phyloP scores from a whole-genome alignment of 2,329 filamentous ascomycete species.

The Botrytis paeoniae region DNA sequence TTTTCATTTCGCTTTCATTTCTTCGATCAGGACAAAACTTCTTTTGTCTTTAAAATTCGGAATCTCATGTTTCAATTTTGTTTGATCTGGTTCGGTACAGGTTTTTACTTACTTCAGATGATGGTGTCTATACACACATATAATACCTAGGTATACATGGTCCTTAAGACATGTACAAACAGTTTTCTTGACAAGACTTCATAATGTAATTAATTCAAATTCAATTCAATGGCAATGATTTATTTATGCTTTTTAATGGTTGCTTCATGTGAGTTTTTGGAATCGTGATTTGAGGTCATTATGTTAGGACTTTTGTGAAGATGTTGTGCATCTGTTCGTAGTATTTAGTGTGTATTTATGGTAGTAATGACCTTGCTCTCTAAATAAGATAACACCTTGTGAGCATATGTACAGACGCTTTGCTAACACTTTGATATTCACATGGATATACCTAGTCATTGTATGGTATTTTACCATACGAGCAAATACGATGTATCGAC shows the following conservation, averaged over 20 bases:
- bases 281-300: no score
- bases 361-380: background rate
- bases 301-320: background rate
- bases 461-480: rapidly evolving
- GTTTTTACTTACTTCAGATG: background rate
- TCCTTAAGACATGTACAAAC: background rate
- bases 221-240: background rate
- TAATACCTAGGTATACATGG: background rate
- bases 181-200: background rate
- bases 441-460: background rate
- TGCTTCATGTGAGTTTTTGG: background rate
- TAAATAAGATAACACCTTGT: background rate
- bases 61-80: background rate
- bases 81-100: background rate
- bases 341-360: rapidly evolving
- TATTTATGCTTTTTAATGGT: rapidly evolving
- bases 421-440: background rate
- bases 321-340: background rate
- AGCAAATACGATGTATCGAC: background rate
- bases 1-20: background rate
- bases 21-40: background rate
- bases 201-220: background rate
- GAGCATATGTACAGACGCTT: background rate
- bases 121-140: background rate
- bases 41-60: background rate